Conservation (phyloP, 2,329 filamentous ascomycete genomes). For the Phaeophleospora eucalypticola region DNA sequence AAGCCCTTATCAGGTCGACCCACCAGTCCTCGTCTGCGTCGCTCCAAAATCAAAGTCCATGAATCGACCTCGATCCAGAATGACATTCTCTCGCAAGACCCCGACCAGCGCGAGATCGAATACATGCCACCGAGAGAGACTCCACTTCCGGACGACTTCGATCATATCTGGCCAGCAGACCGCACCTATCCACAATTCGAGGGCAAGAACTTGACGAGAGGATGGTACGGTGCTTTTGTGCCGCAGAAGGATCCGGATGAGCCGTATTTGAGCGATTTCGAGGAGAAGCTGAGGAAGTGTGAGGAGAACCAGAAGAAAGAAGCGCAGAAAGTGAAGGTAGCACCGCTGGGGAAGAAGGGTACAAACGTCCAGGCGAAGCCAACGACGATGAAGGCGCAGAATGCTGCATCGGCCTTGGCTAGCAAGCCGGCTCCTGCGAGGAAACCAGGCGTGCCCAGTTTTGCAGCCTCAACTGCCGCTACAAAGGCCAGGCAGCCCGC, state of each 20-base stretch:
- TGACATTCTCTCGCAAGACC: constrained; percentile 18
- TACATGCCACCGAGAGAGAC: constrained; percentile 76
- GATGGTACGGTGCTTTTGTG: constrained; percentile 49
- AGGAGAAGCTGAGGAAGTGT: constrained; percentile 47
- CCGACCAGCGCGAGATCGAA: constrained; percentile 71
- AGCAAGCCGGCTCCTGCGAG: constrained; percentile 26
- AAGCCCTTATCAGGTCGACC: constrained; percentile 45
- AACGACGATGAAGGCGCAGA: constrained; percentile 53
- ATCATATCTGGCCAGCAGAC: constrained; percentile 28
- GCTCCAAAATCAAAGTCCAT: constrained; percentile 58
- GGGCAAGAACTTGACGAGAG: constrained; percentile 51
- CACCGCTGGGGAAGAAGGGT: constrained; percentile 5
- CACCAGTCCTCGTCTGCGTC: constrained; percentile 53
- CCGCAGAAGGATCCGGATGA: constrained; percentile 60
- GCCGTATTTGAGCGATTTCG: constrained; percentile 59
- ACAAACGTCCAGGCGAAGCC: constrained; percentile 32
- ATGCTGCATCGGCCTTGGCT: constrained; percentile 43
- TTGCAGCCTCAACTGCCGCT: constrained; percentile 37
- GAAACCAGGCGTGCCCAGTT: constrained; percentile 36
- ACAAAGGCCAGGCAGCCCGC: constrained; percentile 38
- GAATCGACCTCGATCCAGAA: constrained; percentile 40
- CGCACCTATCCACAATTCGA: constrained; percentile 39
- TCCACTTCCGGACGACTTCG: constrained; percentile 34
- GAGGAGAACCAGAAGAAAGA: constrained; percentile 22
- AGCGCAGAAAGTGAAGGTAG: constrained; percentile 22